These are phyloP conservation scores for Rhizophlyctis rosea DNA, from an alignment of 192 early-diverging fungal species.

Conservation along the genomic window DNA sequence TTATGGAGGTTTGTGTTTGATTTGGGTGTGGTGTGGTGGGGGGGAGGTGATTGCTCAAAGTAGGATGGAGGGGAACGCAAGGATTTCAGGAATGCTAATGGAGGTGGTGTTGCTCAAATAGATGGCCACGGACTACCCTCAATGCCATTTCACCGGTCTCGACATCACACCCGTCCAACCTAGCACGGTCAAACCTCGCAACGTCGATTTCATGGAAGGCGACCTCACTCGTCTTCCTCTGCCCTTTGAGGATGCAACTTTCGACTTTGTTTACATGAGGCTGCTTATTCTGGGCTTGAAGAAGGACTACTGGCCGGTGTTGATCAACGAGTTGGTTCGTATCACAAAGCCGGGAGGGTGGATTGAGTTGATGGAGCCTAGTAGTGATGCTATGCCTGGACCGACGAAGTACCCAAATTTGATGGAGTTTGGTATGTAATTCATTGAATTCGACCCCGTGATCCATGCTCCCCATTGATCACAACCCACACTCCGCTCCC, in stretches of 20 bases:
- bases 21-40: too few species aligned
- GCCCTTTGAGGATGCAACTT: neutral
- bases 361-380: neutral
- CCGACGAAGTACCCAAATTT: too few species aligned
- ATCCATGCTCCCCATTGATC: too few species aligned
- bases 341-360: neutral
- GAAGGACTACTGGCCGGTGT: neutral
- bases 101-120: too few species aligned
- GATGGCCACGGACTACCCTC: neutral
- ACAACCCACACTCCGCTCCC: too few species aligned
- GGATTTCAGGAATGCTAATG: too few species aligned
- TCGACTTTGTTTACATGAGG: neutral
- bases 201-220: neutral
- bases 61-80: too few species aligned
- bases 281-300: neutral
- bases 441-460: too few species aligned
- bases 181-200: neutral
- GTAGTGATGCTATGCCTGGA: too few species aligned
- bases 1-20: too few species aligned
- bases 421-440: too few species aligned
- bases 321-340: neutral
- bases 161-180: neutral
- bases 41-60: too few species aligned
- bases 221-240: neutral
- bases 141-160: neutral